Conservation (phyloP, 2,329 filamentous ascomycete genomes). For the Nigrospora oryzae region DNA sequence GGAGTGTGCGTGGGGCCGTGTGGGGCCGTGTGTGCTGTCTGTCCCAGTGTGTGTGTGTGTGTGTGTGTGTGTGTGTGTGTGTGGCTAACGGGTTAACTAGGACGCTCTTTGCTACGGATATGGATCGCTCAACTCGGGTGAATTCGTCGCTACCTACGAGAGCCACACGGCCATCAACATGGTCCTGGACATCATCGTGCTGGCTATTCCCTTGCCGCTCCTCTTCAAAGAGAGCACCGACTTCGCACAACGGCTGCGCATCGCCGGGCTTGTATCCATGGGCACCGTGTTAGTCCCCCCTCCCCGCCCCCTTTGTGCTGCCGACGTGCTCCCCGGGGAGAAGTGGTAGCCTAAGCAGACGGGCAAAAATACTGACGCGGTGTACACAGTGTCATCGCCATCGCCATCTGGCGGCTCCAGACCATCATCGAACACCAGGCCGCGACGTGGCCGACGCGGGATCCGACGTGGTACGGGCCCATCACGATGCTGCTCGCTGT, state of each 20-base stretch:
- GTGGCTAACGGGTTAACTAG: too few relatives aligned
- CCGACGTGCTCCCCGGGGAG: too few relatives aligned
- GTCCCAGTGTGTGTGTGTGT: too few relatives aligned
- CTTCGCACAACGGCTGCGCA: conserved; percentile 13
- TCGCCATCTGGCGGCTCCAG: conserved; percentile 21
- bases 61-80: too few relatives aligned
- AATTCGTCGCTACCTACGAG: conserved; percentile 21
- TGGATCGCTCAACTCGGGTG: conserved; percentile 13
- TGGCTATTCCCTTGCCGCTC: conserved; percentile 22
- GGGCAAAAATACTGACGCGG: neutral
- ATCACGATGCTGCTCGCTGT: conserved; percentile 16
- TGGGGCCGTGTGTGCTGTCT: too few relatives aligned
- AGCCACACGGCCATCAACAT: conserved; percentile 24
- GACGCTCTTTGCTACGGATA: conserved; percentile 18
- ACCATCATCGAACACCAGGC: conserved; percentile 19
- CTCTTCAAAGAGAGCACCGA: conserved; percentile 16
- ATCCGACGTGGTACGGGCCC: conserved; percentile 23
- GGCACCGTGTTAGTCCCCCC: conserved; percentile 16
- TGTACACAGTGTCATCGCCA: conserved; percentile 12
- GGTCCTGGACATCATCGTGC: conserved; percentile 21
- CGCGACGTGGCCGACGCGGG: conserved; percentile 20
- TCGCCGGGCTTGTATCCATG: conserved; percentile 19
- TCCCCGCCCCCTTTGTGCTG: neutral
- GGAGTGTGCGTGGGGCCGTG: neutral
- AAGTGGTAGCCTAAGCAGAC: neutral